A percentile compares a stretch with the other conserved stretches of the same genome.
phyloP scores from a whole-genome alignment of 2,329 filamentous ascomycete species.

The Rhytidhysteron rufulum region DNA sequence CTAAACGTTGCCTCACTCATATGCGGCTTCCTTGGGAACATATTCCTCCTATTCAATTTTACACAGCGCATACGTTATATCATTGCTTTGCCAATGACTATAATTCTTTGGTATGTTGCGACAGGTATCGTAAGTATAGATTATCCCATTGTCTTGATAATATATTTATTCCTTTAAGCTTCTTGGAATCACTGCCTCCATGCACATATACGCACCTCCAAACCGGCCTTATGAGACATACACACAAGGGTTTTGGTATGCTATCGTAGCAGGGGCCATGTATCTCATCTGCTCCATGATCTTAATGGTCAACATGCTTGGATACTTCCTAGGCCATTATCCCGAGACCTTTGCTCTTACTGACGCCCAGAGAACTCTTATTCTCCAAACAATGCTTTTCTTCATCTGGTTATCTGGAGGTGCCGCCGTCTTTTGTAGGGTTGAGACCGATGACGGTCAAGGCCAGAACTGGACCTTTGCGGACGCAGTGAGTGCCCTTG shows the following conservation, averaged over 20 bases:
- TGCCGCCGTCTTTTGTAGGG: conserved; percentile 66
- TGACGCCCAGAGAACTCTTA: conserved; percentile 77
- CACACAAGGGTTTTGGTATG: conserved; percentile 86
- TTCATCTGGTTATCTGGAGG: conserved; percentile 78
- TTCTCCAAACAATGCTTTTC: conserved; percentile 85
- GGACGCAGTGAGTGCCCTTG: conserved; percentile 50
- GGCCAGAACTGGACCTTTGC: conserved; percentile 67
- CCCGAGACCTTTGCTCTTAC: conserved; percentile 74
- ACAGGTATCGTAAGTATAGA: conserved; percentile 51
- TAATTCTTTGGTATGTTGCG: conserved; percentile 70
- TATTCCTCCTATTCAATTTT: conserved; percentile 84
- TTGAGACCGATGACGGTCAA: conserved; percentile 51
- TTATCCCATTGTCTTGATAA: background rate
- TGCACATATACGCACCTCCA: conserved; percentile 58
- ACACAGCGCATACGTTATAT: conserved; percentile 74
- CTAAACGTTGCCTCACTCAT: conserved; percentile 75
- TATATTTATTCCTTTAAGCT: conserved; percentile 47
- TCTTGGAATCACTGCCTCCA: conserved; percentile 63
- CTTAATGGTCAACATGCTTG: conserved; percentile 74
- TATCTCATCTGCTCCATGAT: conserved; percentile 77
- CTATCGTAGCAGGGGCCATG: conserved; percentile 70
- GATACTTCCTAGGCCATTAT: conserved; percentile 72
- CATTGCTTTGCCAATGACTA: conserved; percentile 78
- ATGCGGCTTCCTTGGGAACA: conserved; percentile 73
- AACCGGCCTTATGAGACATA: conserved; percentile 50